These are phyloP conservation scores for Aspergillus taichungensis DNA, from an alignment of 495 filamentous ascomycete genomes.

Conservation along the genomic window DNA sequence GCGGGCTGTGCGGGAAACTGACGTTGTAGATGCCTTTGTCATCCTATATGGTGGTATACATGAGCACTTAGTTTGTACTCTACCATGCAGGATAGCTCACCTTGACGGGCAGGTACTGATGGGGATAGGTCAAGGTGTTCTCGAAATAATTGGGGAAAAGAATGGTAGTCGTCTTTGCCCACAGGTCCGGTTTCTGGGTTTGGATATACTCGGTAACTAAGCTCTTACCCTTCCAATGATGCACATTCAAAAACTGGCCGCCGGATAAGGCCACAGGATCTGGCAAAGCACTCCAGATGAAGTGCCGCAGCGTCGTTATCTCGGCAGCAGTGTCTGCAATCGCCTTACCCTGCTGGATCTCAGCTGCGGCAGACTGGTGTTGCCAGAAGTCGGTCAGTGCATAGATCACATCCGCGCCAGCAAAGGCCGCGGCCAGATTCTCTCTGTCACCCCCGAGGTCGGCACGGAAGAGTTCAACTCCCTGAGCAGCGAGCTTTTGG, in stretches of 20 bases:
- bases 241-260: constrained; percentile 3
- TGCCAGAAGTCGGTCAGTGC: constrained; percentile 49
- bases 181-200: constrained; percentile 4
- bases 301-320: not conserved
- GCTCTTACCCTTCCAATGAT: constrained; percentile 12
- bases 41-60: constrained; percentile 2
- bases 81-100: too few relatives aligned
- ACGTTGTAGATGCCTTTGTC: constrained; percentile 2
- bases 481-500: constrained; percentile 5
- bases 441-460: constrained; percentile 39
- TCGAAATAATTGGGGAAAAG: constrained; percentile 15
- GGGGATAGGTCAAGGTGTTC: constrained; percentile 6
- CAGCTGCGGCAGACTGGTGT: constrained; percentile 31
- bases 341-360: constrained; percentile 45
- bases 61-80: too few relatives aligned
- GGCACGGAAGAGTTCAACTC: constrained; percentile 20
- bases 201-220: constrained; percentile 9
- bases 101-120: constrained; percentile 4
- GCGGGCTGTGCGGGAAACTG: constrained; percentile 7
- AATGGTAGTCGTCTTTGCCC: constrained; percentile 9
- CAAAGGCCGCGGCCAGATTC: constrained; percentile 41
- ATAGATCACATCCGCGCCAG: constrained; percentile 47
- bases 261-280: constrained; percentile 4
- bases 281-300: constrained; percentile 8
- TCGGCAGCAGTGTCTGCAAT: constrained; percentile 38